Conservation (phyloP, 2,329 filamentous ascomycete species). For the Xylariaceae sp. region DNA sequence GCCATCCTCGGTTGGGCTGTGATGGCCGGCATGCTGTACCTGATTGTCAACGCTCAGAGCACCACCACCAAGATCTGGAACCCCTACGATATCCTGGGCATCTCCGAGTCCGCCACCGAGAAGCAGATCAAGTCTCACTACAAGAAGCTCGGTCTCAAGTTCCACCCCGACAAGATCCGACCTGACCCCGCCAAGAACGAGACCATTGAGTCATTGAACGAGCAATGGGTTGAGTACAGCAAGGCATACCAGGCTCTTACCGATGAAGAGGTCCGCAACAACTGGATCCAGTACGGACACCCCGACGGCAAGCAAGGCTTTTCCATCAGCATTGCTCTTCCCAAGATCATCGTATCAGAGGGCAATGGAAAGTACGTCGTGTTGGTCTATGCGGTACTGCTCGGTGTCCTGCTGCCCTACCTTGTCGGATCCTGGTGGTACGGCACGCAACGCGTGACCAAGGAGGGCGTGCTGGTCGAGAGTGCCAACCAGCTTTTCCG, state of each 20-base stretch:
- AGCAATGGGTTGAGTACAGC: conserved; percentile 87
- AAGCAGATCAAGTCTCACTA: conserved; percentile 91
- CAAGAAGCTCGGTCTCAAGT: conserved; percentile 76
- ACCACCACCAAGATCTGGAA: conserved; percentile 81
- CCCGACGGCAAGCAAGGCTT: conserved; percentile 97
- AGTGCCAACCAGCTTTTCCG: conserved; percentile 93
- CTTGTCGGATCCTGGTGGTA: conserved; percentile 98
- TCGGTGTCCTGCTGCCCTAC: conserved; percentile 88
- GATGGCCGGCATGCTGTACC: conserved; percentile 87
- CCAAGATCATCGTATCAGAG: conserved; percentile 85
- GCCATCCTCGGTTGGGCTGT: conserved; percentile 73
- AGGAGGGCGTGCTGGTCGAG: conserved; percentile 87
- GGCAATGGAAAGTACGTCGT: conserved; percentile 95
- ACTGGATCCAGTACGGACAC: conserved; percentile 92
- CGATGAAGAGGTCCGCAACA: conserved; percentile 94
- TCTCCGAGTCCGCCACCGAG: conserved; percentile 79
- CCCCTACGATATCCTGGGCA: conserved; percentile 87
- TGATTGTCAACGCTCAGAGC: conserved; percentile 74
- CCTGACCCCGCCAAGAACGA: conserved; percentile 84
- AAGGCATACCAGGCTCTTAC: conserved; percentile 98
- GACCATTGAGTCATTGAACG: conserved; percentile 77
- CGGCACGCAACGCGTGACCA: conserved; percentile 85
- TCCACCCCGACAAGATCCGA: conserved; percentile 88
- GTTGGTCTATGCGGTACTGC: conserved; percentile 77
- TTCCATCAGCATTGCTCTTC: conserved; percentile 94